Base-by-base conservation (phyloP, 352 stramenopile species). In the Peronospora destructor region DNA sequence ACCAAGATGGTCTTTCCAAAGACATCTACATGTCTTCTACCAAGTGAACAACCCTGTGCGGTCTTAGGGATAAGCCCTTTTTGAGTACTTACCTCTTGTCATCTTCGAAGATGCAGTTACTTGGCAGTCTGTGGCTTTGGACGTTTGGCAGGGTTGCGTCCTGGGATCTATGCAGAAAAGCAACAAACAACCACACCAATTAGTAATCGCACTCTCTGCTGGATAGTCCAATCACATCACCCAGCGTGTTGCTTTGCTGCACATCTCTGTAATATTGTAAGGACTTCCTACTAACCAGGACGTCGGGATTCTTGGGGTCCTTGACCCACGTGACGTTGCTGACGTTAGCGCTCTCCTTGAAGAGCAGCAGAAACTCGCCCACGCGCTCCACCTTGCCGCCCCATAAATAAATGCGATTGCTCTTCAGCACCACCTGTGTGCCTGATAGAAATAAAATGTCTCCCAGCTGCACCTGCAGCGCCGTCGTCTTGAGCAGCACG, bases 271-370 rank as follows among this genome's bases (percentile, higher is more conserved):
- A 33, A 33, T 7, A 36, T 36, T 14, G 12, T 36, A 16, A 16
- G 7, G 30, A 11, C 1, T 14, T 36, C 12, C 6, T 36, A 37
- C 68, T 40, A 32, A 91, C 80, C 67, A 87, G 49, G 2, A 60
- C 54, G 32, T 91, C 76, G 0, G 74, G 76, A 49, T 89, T 85
- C 34, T 64, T 68, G 12, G 77, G 77, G 56, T 94, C 84, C 38
- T 89, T 88, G 30, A 87, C 73, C 73, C 83, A 94, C 25, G 79
- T 73, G 54, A 91, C 59, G 44, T 69, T 90, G 70, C 80, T 94
- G 38, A 94, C 70, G 45, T 94, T 91, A 50, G 66, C 40, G 25
- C 63, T 66, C 63, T 94, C 84, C 52, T 94, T 94, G 49, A 94
- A 94, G 7, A 91, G 68, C 73, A 91, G 57, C 10, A 83, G 68